Base-by-base conservation (phyloP, 306 rosid genomes). In the Ormosia semicastrata region DNA sequence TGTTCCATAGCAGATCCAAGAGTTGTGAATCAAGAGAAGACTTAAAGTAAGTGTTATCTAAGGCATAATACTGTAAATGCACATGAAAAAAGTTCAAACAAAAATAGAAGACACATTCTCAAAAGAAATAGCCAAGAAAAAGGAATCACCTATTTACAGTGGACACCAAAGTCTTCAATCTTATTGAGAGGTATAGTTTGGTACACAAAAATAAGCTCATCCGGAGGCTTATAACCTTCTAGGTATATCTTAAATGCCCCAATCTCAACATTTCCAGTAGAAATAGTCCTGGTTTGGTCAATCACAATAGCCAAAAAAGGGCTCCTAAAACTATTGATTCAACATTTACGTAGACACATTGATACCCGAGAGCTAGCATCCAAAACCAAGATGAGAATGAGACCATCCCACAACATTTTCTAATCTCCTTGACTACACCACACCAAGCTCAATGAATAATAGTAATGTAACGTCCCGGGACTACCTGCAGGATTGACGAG, bases 121-220 rank as follows among this genome's bases (percentile, higher is more conserved):
- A 6, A 69, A 70, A 59, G 39, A 52, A 64, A 18, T 2, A 32
- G 34, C 30, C 39, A 73, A 64, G 33, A 56, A 68, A 59, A 39
- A 68, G 82, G 41, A 57, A 77, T 58, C 50, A 95, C 99, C 97
- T 90, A 95, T 92, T 93, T 96, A 78, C 97, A 91, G 37, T 96
- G 99, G n/a, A 96, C 99, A 57, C 99, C 99, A 72, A 96, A 92
- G 77, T 96, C 99, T 83, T 96, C 99, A 83, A 96, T 96, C 89
- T 93, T 96, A 84, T 93, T 91, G 17, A 96, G 88, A 41, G 99
- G 98, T 73, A 96, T 93, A 69, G 99, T 91, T 87, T 96, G 97
- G 75, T 96, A 96, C 92, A 93, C 97, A 1, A 97, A 93, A 75
- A 92, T 87, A 58, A 98, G 97, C 24, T 93, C 98, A 87, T 96